phyloP scores from a whole-genome alignment of 306 rosid species.

The Alnus rubra region DNA sequence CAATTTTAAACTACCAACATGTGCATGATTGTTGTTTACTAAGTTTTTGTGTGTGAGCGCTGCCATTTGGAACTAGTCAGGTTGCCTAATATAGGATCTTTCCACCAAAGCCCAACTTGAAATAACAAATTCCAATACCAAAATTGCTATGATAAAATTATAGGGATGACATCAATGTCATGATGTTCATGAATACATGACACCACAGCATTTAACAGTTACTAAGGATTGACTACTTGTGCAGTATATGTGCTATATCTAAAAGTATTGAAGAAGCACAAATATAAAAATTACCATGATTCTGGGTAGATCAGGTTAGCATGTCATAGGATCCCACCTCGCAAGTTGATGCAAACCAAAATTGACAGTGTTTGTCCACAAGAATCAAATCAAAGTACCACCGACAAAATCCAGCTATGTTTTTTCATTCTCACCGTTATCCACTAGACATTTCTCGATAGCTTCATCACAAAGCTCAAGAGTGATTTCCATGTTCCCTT shows the following conservation, averaged over 20 bases:
- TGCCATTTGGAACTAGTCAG: not conserved
- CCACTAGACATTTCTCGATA: slow-evolving; percentile 72
- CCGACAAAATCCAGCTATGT: slow-evolving; percentile 32
- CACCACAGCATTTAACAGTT: not conserved
- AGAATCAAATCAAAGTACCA: slow-evolving; percentile 21
- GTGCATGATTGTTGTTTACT: not conserved
- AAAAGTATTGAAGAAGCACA: not conserved
- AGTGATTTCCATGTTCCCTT: slow-evolving; percentile 71
- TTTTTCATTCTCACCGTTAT: slow-evolving; percentile 21
- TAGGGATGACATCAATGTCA: not conserved
- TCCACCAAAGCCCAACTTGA: not conserved
- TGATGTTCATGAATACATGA: not conserved
- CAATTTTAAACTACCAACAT: not conserved
- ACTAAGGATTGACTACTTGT: not conserved
- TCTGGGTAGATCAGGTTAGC: not conserved
- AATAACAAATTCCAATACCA: not conserved
- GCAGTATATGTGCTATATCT: not conserved
- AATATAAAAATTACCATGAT: slow-evolving; percentile 7
- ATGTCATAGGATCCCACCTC: slow-evolving; percentile 27
- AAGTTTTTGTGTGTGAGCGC: not conserved
- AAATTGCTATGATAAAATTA: not conserved
- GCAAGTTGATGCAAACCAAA: slow-evolving; percentile 13
- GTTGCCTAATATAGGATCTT: not conserved
- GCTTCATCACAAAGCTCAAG: slow-evolving; percentile 89
- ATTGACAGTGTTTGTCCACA: not conserved